These are phyloP conservation scores for Claviceps maximensis DNA, from an alignment of 2,329 filamentous ascomycete genomes.

Conservation along the genomic window DNA sequence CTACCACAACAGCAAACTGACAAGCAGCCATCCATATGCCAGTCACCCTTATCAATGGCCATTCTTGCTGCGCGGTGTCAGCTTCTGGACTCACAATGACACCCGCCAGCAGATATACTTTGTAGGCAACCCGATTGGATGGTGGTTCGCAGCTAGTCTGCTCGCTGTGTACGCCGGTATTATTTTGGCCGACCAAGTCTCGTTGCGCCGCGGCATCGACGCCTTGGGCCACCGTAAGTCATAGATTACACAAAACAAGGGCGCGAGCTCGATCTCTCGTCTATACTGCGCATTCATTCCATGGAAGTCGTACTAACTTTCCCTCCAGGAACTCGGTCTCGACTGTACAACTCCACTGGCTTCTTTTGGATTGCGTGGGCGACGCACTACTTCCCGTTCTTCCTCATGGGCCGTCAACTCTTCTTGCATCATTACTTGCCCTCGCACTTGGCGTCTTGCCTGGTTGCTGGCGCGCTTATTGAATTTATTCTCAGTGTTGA, in stretches of 20 bases:
- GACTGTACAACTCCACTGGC: constrained; percentile 94
- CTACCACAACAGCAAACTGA: constrained; percentile 97
- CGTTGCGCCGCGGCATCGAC: constrained; percentile 82
- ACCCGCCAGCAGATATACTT: constrained; percentile 98
- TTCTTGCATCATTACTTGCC: constrained; percentile 98
- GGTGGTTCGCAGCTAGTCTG: constrained; percentile 91
- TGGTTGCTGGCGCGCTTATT: constrained; percentile 81
- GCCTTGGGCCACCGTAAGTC: constrained; percentile 83
- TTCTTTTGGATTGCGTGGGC: constrained; percentile 99
- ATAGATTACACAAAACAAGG: too few relatives aligned
- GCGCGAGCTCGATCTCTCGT: not conserved
- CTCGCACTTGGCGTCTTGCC: constrained; percentile 76
- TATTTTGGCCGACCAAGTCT: constrained; percentile 83
- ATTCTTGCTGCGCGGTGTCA: constrained; percentile 90
- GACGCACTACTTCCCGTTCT: constrained; percentile 95
- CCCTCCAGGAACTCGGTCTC: constrained; percentile 64
- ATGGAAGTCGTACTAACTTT: too few relatives aligned
- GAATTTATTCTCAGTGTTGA: constrained; percentile 96
- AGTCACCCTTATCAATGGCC: constrained; percentile 96
- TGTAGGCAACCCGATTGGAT: constrained; percentile 88
- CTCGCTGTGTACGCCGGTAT: constrained; percentile 90
- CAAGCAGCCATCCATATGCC: constrained; percentile 90
- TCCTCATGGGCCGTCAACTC: constrained; percentile 92
- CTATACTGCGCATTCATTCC: too few relatives aligned
- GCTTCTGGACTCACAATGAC: constrained; percentile 97